Percentiles rank a stretch among this genome's conserved stretches.
Evolutionary conservation across 306 rosid species (phyloP).

Genomic region (Casuarina cunninghamiana): DNA sequence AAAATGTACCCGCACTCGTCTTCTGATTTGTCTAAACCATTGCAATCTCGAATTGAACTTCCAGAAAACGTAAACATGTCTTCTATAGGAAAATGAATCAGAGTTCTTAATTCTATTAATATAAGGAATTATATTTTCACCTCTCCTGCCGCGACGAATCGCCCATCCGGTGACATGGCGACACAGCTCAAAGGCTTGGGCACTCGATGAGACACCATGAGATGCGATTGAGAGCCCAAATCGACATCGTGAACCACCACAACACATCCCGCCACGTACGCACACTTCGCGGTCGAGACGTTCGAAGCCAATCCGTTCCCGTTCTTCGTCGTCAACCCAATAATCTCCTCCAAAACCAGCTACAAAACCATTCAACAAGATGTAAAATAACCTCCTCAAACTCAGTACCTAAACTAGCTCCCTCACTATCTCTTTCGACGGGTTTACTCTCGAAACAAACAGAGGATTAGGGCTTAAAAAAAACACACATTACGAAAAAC

Average conservation of each 20-base stretch:
- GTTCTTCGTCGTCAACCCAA: constrained; percentile 61
- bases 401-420: background rate
- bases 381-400: background rate
- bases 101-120: no score
- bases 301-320: constrained; percentile 64
- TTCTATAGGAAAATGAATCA: background rate
- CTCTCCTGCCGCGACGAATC: constrained; percentile 75
- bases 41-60: background rate
- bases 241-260: constrained; percentile 58
- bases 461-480: constrained; percentile 13
- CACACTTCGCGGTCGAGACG: constrained; percentile 42
- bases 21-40: background rate
- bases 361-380: constrained; percentile 18
- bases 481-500: background rate
- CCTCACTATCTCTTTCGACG: background rate
- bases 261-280: constrained; percentile 67
- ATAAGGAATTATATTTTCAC: constrained; percentile 30
- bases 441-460: constrained; percentile 4
- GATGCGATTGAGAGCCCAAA: constrained; percentile 57
- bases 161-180: constrained; percentile 62
- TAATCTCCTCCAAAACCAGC: constrained; percentile 70
- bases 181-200: constrained; percentile 69
- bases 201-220: constrained; percentile 58
- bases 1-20: background rate
- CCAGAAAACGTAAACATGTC: no score